Percentiles rank a stretch among this genome's conserved stretches.
Evolutionary conservation across 371 early-diverging fungal species (phyloP).

Genomic region (Syncephalis plumigaleata): DNA sequence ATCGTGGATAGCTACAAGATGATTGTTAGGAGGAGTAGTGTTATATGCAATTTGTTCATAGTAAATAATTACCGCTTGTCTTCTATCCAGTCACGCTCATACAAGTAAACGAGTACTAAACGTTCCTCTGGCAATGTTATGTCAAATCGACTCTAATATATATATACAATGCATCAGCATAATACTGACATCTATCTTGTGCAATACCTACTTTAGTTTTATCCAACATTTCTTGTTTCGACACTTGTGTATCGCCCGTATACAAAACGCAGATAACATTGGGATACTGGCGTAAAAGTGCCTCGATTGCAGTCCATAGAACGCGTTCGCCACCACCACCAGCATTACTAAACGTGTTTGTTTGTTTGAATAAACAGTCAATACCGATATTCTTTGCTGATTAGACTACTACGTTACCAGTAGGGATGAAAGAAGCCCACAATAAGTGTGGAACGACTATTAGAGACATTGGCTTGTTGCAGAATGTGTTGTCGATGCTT

Average conservation of each 20-base stretch:
- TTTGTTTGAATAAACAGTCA: no score
- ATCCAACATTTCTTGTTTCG: slow-evolving; percentile 28
- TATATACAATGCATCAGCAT: background rate
- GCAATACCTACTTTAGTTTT: slow-evolving; percentile 37
- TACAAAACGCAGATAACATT: slow-evolving; percentile 56
- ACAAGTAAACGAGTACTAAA: slow-evolving; percentile 41
- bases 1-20: slow-evolving; percentile 60
- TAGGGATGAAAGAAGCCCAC: slow-evolving; percentile 82
- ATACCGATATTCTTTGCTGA: no score
- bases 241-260: slow-evolving; percentile 43
- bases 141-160: slow-evolving; percentile 45
- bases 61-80: slow-evolving; percentile 25
- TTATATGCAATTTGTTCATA: background rate
- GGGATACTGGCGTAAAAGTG: slow-evolving; percentile 41
- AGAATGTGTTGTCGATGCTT: no score
- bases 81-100: slow-evolving; percentile 44
- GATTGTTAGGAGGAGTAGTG: no score
- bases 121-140: slow-evolving; percentile 34
- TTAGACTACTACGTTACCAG: no score
- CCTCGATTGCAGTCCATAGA: slow-evolving; percentile 73
- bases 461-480: slow-evolving; percentile 2
- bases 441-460: slow-evolving; percentile 23
- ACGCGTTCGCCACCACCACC: slow-evolving; percentile 96
- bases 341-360: slow-evolving; percentile 58
- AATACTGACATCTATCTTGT: no score